A percentile compares a stretch with the other conserved stretches of the same genome.
These are phyloP conservation scores for Blastomyces emzantsi DNA, from an alignment of 2,329 filamentous ascomycete species.

Conservation along the genomic window DNA sequence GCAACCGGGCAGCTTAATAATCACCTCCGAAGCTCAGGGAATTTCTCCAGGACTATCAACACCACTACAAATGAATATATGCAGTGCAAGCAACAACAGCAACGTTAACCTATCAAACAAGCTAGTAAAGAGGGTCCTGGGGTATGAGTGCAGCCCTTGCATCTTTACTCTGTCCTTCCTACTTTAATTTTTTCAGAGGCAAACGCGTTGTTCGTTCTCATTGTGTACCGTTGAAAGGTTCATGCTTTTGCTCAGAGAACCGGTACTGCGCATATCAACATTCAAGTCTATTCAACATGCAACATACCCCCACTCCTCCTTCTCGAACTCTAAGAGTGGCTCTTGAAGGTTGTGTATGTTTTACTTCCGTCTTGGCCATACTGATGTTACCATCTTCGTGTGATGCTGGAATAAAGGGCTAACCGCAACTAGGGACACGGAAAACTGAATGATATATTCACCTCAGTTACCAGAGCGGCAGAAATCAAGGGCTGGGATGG, in stretches of 20 bases:
- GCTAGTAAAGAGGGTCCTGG: not conserved
- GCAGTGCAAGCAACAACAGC: not conserved
- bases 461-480: slow-evolving; percentile 61
- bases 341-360: slow-evolving; percentile 73
- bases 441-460: slow-evolving; percentile 83
- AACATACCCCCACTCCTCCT: slow-evolving; percentile 5
- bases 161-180: not conserved
- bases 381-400: slow-evolving; percentile 12
- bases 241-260: not conserved
- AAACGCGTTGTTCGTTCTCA: not conserved
- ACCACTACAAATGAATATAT: not conserved
- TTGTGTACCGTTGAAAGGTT: not conserved
- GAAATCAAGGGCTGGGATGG: slow-evolving; percentile 64
- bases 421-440: slow-evolving; percentile 65
- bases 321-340: slow-evolving; percentile 55
- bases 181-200: not conserved
- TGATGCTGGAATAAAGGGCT: not conserved
- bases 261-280: not conserved
- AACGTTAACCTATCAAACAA: not conserved
- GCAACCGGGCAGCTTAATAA: not conserved
- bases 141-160: not conserved
- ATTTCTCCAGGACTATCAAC: too few species aligned
- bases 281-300: slow-evolving; percentile 1
- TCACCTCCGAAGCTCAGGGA: not conserved
- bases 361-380: not conserved